Base-by-base conservation (phyloP, 805 yeast species). In the Saccharomycopsis amapae region DNA sequence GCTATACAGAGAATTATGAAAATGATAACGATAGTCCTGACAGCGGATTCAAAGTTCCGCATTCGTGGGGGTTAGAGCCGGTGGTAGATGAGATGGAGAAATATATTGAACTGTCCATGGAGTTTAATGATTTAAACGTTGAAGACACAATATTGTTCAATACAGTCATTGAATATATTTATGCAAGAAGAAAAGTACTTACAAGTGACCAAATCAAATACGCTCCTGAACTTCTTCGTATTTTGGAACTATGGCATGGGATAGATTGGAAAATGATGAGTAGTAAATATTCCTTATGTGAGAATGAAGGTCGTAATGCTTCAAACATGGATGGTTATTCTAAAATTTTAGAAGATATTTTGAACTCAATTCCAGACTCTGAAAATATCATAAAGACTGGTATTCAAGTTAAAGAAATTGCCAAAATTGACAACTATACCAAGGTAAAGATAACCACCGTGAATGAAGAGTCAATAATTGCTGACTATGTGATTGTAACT, bases 171-270 rank as follows among this genome's bases (percentile, higher is more conserved):
- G 62, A 67, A 36, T 85, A 76, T 51, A 48, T 80, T 18, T 60
- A 59, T 35, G 66, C 67, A 34, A 72, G 70, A 50, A 66, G 73
- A 17, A 61, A 64, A 37, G 58, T 73, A n/a, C 61, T 84, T 24
- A 68, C 79, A 0, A 57, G 62, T 26, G 72, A 64, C 2, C 90
- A 81, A 55, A 67, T 66, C 10, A 54, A 56, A n/a, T 71, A 67
- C 53, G 72, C 76, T 4, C 73, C 76, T 1, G 76, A 78, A 49
- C 57, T 74, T 44, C 58, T 73, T 13, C 67, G 95, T 53, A 67
- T 68, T 43, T 44, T 77, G 40, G 96, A 88, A 60, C 64, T 83
- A 23, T 87, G 94, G 90, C 83, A 79, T 59, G 96, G 95, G 1
- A 67, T 81, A 25, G 71, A 81, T 22, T 78, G 87, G 79, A 73